Evolutionary conservation across 805 yeast species (phyloP), one percentile per base, ranked within the genome.

Genomic region (Isabelozyma heimii): DNA sequence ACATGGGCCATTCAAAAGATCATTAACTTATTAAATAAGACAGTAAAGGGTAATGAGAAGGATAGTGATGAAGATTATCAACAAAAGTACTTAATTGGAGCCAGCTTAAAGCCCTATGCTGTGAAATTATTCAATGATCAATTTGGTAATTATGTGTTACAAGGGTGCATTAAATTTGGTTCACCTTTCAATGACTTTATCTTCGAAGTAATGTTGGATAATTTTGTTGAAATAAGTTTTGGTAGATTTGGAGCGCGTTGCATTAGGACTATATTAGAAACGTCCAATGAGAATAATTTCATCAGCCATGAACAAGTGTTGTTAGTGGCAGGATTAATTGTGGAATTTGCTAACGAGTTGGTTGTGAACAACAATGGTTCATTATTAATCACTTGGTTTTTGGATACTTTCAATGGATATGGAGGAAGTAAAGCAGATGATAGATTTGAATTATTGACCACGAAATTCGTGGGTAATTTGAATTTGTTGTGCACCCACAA

Each of bases 1-100:
- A 94, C 99, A 5, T 94, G 99, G 99, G 98, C 97, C 1, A 96
- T 97, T 20, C 99, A 94, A 67, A 94, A 92, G 67, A 85, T 94
- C 67, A 91, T 94, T 57, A 87, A 84, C 55, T 53, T 83, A 82
- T 44, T 83, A 77, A 41, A 77, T 81, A 12, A 12, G 13, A 26
- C n/a, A 9, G 37, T 20, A 12, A 16, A 30, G 5, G 24, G 27
- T 27, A 42, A 42, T 15, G 37, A 27, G 12, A n/a, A 26, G 5
- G 10, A 40, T 17, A 15, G 24, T 7, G 43, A 40, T 15, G 89
- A 84, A 58, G 67, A 65, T 27, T 56, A 49, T 39, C 73, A 67
- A 52, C 76, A 71, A 47, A 85, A 82, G 65, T 70, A 76, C 57
- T 63, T 87, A 44, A 87, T 94, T 41, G 83, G 85, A 8, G 73